Conservation (phyloP, 1,284 basidiomycete species). For the Thecaphora frezii region DNA sequence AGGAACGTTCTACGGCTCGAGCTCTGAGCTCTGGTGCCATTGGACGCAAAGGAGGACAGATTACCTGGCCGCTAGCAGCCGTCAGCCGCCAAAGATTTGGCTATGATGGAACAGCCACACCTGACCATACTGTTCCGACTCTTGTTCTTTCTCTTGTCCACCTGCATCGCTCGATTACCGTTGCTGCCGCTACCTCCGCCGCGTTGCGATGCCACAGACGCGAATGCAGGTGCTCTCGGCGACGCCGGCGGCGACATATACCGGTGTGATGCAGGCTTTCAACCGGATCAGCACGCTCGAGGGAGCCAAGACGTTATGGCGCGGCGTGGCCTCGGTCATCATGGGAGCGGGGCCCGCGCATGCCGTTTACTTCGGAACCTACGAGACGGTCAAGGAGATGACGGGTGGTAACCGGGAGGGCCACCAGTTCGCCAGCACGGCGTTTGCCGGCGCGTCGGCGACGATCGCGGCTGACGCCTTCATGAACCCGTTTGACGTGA, state of each 20-base stretch:
- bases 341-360: slow-evolving; percentile 97
- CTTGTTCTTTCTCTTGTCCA: slow-evolving; percentile 3
- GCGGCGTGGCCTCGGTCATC: slow-evolving; percentile 95
- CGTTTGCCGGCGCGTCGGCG: slow-evolving; percentile 88
- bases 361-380: slow-evolving; percentile 94
- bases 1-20: too few species aligned
- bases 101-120: too few species aligned
- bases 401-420: slow-evolving; percentile 81
- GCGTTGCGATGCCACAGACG: slow-evolving; percentile 67
- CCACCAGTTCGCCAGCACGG: slow-evolving; percentile 80
- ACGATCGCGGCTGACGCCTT: slow-evolving; percentile 94
- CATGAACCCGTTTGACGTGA: slow-evolving; percentile 99
- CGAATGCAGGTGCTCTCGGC: slow-evolving; percentile 94
- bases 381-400: slow-evolving; percentile 91
- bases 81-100: too few species aligned
- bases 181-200: slow-evolving; percentile 5
- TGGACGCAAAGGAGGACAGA: too few species aligned
- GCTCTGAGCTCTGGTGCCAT: too few species aligned
- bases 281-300: slow-evolving; percentile 88
- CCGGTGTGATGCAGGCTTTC: slow-evolving; percentile 84
- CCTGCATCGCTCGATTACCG: neutral
- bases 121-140: too few species aligned
- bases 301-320: slow-evolving; percentile 86
- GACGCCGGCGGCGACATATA: slow-evolving; percentile 79
- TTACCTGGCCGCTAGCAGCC: too few species aligned